Base-by-base conservation (phyloP, 2,329 filamentous ascomycete species). In the Xylogone sp. region DNA sequence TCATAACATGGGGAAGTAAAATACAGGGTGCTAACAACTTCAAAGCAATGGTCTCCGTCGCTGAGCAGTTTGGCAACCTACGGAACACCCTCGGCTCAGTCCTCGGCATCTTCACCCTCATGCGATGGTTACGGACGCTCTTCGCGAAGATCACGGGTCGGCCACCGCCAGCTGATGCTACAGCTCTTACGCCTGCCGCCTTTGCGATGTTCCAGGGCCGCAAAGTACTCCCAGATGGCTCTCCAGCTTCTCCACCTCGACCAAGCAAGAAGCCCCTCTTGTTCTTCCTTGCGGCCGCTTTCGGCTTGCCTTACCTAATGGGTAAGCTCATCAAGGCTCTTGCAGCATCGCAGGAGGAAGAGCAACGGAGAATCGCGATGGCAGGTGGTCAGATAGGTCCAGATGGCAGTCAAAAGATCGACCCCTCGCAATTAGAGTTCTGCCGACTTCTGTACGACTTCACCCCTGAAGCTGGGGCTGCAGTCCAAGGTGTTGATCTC, bases 281-380 rank as follows among this genome's bases (percentile, higher is more conserved):
- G 66, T 93, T 99, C 77, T 99, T 99, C 76, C 76, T 97, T 54
- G 77, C 95, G 43, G 93, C 94, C 18, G 92, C 96, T 4, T 96
- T 99, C 64, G 95, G 94, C 49, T 79, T 99, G 13, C 94, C 94
- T 5, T 99, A 96, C 68, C 78, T 99, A 46, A 97, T 99, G 92
- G 87, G 88, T 71, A 99, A 97, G 74, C 82, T 96, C 60, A 97
- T 99, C 68, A 86, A 84, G 65, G 80, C 89, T 1, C 78, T 99
- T 39, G 90, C 92, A 16, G 83, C 87, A 31, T 87, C 85, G 4
- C 89, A 94, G 64, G 90, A 93, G 64, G 88, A 95, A 64, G 83
- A 90, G 68, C 79, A 81, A 52, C 76, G 75, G 48, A 78, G 82
- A 43, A 72, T 83, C 59, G 75, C 73, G 18, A 76, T 74, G 49